Percentiles rank a stretch among this genome's conserved stretches.
Evolutionary conservation across 2,329 filamentous ascomycete species (phyloP).

Genomic region (Hypocreales sp.): DNA sequence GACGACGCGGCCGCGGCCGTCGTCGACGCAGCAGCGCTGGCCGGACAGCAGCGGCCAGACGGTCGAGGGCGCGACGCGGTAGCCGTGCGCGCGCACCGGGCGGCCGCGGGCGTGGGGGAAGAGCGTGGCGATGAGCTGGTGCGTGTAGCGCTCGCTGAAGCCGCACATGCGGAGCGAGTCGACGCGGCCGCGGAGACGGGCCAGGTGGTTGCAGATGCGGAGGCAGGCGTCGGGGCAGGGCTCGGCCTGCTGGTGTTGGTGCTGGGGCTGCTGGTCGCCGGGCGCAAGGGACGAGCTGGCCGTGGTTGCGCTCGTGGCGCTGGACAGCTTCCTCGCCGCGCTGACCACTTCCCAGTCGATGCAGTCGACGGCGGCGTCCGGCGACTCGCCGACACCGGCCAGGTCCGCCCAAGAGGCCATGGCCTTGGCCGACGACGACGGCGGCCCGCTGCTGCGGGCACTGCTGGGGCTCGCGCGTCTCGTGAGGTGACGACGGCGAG

Average conservation of each 20-base stretch:
- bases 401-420: too few species aligned
- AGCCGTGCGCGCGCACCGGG: slow-evolving; percentile 6
- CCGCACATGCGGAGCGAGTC: slow-evolving; percentile 19
- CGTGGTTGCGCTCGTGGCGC: background rate
- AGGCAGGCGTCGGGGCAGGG: slow-evolving; percentile 18
- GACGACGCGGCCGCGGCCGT: too few species aligned
- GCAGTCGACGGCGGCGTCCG: too few species aligned
- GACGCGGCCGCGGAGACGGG: slow-evolving; percentile 13
- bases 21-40: slow-evolving; percentile 14
- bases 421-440: background rate
- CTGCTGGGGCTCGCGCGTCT: slow-evolving; percentile 1
- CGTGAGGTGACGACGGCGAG: too few species aligned
- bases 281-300: background rate
- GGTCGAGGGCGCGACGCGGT: slow-evolving; percentile 15
- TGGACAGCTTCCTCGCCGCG: too few species aligned
- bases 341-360: too few species aligned
- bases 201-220: slow-evolving; percentile 14
- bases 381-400: too few species aligned
- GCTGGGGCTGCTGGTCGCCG: slow-evolving; percentile 1
- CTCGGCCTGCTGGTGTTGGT: background rate
- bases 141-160: slow-evolving; percentile 16
- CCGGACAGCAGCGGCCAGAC: slow-evolving; percentile 14
- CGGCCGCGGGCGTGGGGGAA: slow-evolving; percentile 6
- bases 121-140: slow-evolving; percentile 11
- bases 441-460: background rate